These are phyloP conservation scores for Penicillium dipodomyicola DNA, from an alignment of 495 filamentous ascomycete species.

Conservation along the genomic window DNA sequence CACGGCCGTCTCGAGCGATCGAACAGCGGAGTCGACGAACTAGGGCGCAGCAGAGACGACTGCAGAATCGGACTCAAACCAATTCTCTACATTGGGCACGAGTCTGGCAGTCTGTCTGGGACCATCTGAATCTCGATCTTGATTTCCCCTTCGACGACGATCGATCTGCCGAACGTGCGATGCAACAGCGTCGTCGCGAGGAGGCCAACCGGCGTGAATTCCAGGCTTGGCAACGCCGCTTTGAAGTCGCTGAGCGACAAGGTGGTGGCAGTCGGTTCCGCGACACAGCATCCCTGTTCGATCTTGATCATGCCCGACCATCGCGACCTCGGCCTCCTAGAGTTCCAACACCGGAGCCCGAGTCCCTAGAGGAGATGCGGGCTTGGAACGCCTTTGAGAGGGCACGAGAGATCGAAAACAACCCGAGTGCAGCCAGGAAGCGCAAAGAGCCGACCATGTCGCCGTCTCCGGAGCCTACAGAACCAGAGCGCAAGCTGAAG, in stretches of 20 bases:
- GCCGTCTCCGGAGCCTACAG: conserved; percentile 57
- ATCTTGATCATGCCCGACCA: conserved; percentile 45
- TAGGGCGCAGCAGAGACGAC: conserved; percentile 45
- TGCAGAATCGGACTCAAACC: conserved; percentile 43
- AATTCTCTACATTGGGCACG: conserved; percentile 59
- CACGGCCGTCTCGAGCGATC: conserved; percentile 30
- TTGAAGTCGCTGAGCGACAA: conserved; percentile 74
- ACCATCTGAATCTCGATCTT: conserved; percentile 71
- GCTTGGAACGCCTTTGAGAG: conserved; percentile 91
- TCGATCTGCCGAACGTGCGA: conserved; percentile 44
- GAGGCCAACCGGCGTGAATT: conserved; percentile 64
- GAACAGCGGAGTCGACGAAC: conserved; percentile 50
- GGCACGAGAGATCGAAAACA: conserved; percentile 65
- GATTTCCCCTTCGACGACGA: conserved; percentile 89
- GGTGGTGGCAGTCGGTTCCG: conserved; percentile 71
- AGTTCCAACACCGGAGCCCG: conserved; percentile 54
- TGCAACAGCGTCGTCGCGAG: conserved; percentile 56
- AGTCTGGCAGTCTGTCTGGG: conserved; percentile 66
- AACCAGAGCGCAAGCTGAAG: conserved; percentile 77
- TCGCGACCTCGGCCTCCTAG: conserved; percentile 46
- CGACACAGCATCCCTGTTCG: conserved; percentile 55
- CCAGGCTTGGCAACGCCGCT: conserved; percentile 72
- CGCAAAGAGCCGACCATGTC: conserved; percentile 77
- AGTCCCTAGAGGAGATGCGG: conserved; percentile 73
- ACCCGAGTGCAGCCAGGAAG: conserved; percentile 58